phyloP scores from a whole-genome alignment of 257 asterid species.

The Solanum neorickii region DNA sequence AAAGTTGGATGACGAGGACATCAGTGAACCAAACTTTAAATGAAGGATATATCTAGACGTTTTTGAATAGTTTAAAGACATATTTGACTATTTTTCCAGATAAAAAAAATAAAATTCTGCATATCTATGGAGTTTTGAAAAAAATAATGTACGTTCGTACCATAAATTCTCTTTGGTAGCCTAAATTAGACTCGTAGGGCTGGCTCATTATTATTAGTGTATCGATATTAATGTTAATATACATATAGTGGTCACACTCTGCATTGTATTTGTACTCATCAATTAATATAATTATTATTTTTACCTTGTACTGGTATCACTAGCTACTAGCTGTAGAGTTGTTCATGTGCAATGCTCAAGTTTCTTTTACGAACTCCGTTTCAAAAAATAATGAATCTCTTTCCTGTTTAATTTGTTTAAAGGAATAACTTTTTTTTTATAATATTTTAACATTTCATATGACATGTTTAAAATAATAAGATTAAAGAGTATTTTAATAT shows the following conservation, averaged over 20 bases:
- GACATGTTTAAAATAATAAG: accelerated
- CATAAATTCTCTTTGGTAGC: background rate
- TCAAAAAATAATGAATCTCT: too few species aligned
- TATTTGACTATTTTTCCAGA: too few species aligned
- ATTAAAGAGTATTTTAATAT: too few species aligned
- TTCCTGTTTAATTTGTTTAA: too few species aligned
- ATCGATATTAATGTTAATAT: background rate
- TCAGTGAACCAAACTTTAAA: too few species aligned
- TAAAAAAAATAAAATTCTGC: too few species aligned
- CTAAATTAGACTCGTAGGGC: background rate
- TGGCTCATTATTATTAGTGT: background rate
- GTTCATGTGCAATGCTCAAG: background rate
- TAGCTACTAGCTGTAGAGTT: background rate
- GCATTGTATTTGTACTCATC: background rate
- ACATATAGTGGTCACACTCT: background rate
- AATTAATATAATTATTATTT: background rate
- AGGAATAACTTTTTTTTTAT: accelerated
- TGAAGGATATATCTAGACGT: too few species aligned
- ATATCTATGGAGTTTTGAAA: background rate
- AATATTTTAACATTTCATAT: accelerated
- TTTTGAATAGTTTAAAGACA: too few species aligned
- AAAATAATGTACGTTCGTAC: background rate
- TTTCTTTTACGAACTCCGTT: background rate
- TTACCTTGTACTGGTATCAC: background rate
- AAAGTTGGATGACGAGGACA: too few species aligned